Percentiles rank a stretch among this genome's conserved stretches.
These are phyloP conservation scores for Apiospora pterosperma DNA, from an alignment of 2,329 filamentous ascomycete species.

Conservation along the genomic window DNA sequence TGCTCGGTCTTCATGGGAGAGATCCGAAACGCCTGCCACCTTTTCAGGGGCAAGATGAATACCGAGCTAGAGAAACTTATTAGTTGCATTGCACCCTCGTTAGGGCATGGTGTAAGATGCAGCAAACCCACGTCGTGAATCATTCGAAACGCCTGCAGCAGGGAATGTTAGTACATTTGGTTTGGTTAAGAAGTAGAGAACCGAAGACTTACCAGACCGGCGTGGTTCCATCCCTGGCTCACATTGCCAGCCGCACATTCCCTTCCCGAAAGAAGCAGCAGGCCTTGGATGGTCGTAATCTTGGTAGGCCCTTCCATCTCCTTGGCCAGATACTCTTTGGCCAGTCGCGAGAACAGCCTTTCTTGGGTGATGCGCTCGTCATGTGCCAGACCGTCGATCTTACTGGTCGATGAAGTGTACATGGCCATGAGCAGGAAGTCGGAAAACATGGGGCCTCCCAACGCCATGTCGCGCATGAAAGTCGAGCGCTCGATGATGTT, in stretches of 20 bases:
- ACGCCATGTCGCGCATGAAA: conserved; percentile 1
- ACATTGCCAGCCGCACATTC: not conserved
- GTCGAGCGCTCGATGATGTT: conserved; percentile 1
- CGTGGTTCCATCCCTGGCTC: conserved; percentile 1
- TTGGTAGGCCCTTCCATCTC: conserved; percentile 2
- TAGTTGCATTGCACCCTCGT: not conserved
- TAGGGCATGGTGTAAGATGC: not conserved
- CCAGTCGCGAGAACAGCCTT: not conserved
- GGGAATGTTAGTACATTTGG: not conserved
- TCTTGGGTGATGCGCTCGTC: not conserved
- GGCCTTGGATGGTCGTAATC: not conserved
- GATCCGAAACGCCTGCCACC: not conserved
- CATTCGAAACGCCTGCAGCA: not conserved
- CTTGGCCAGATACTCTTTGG: conserved; percentile 3
- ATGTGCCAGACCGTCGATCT: not conserved
- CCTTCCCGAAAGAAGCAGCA: not conserved
- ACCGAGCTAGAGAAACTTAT: not conserved
- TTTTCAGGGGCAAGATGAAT: conserved; percentile 1
- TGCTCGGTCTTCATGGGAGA: not conserved
- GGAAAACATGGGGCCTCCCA: conserved; percentile 3
- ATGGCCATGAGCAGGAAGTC: conserved; percentile 2
- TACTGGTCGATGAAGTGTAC: not conserved
- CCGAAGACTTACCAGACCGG: not conserved
- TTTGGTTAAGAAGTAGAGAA: not conserved
- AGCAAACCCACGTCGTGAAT: not conserved